Evolutionary conservation across 495 filamentous ascomycete genomes (phyloP), one percentile per base, ranked within the genome.

Genomic region (Podospora conica): DNA sequence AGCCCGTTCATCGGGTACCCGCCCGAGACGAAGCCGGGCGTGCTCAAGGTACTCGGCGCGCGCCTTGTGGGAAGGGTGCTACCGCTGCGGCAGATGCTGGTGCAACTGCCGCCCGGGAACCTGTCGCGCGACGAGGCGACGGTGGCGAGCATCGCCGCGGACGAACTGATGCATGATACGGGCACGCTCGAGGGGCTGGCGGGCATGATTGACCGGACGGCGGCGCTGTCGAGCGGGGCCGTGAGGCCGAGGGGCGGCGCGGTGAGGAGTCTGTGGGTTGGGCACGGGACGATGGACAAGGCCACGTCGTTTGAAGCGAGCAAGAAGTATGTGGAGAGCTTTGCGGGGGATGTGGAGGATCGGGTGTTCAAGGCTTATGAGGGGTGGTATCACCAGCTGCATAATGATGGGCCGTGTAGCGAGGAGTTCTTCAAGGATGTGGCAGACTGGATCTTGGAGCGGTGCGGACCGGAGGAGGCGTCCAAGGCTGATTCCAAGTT

Each of bases 181-280:
- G 93, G 92, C 12, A 96, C 92, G 53, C 76, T 96, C 21, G 87
- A 91, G 73, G 90, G 88, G 1, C 70, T 96, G 28, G 80, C 87
- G 3, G 87, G 85, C 0, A 85, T 96, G 87, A 73, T 96, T 69
- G 89, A 92, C 67, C 85, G 93, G 31, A 84, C 83, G 20, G 76
- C 72, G 10, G 77, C 75, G 28, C 72, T 91, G 65, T 66, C 80
- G 5, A 70, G 64, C 18, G 90, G 81, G 4, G 28, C 21, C 56
- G 66, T 61, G 40, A 78, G 75, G 70, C 72, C 78, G 23, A 61
- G 73, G 58, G 75, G 76, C 0, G 68, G 71, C 9, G 62, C 65
- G 28, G 75, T 84, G 8, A 68, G 63, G 56, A 76, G 79, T 21
- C 66, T 93, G 53, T 87, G 87, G 79, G 66, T 92, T 27, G 81